A percentile compares a stretch with the other conserved stretches of the same genome.
These are phyloP conservation scores for Neurospora cerealis DNA, from an alignment of 495 filamentous ascomycete genomes.

Conservation along the genomic window DNA sequence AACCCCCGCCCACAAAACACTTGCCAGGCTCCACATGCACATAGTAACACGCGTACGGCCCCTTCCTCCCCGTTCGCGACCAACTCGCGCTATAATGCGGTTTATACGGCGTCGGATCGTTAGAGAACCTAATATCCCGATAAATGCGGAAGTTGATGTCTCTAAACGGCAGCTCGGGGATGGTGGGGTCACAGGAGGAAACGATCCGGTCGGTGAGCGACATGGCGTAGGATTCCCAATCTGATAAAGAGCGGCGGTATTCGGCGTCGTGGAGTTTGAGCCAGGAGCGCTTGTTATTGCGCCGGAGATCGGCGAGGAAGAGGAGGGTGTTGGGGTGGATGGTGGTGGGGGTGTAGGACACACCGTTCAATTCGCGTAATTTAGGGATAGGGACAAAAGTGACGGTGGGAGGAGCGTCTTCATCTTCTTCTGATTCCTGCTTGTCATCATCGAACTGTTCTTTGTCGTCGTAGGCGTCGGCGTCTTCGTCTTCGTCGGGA, in stretches of 20 bases:
- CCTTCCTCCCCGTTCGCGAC: conserved; percentile 78
- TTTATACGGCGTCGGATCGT: conserved; percentile 82
- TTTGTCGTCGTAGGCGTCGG: conserved; percentile 12
- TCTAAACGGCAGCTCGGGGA: conserved; percentile 73
- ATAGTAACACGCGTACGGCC: conserved; percentile 80
- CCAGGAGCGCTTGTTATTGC: conserved; percentile 75
- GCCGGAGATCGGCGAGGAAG: conserved; percentile 62
- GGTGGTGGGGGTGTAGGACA: conserved; percentile 55
- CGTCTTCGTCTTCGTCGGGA: conserved; percentile 9
- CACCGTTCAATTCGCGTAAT: conserved; percentile 53
- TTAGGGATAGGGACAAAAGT: conserved; percentile 60
- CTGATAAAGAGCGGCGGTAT: conserved; percentile 63
- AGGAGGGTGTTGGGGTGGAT: conserved; percentile 75
- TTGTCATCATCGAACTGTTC: conserved; percentile 8
- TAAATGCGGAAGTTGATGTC: conserved; percentile 85
- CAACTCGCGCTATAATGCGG: conserved; percentile 76
- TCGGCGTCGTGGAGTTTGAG: conserved; percentile 72
- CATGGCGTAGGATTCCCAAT: conserved; percentile 69
- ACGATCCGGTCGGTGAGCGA: conserved; percentile 57
- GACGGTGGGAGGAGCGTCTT: conserved; percentile 27
- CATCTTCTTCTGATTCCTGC: conserved; percentile 16
- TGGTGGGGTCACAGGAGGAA: conserved; percentile 55
- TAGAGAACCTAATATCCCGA: conserved; percentile 66
- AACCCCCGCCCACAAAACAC: conserved; percentile 55
- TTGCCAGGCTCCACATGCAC: conserved; percentile 32